Evolutionary conservation across 768 basidiomycete species (phyloP), one percentile per base, ranked within the genome.

Genomic region (Porpolomopsis calyptriformis): DNA sequence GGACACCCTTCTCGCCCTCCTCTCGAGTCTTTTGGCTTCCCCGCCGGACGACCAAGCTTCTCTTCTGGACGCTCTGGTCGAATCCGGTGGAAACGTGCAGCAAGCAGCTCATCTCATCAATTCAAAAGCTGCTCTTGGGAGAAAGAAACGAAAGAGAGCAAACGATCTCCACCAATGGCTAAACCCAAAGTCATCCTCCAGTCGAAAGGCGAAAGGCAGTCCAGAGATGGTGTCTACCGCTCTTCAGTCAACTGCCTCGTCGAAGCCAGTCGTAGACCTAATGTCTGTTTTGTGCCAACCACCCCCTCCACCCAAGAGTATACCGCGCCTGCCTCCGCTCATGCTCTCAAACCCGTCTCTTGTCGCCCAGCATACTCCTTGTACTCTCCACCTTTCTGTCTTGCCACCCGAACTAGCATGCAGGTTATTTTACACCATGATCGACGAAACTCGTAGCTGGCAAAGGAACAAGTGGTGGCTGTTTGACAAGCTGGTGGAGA

Each of bases 391-490:
- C 58, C 61, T 66, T 14, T 76, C 79, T 10, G 57, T 84, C 18
- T 72, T 90, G 8, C 84, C 88, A 6, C 72, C 77, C 2, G 80
- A 86, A 39, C 73, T 90, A 14, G 87, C 88, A 0, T 86, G 76
- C 57, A 69, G 68, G 41, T 66, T 90, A 18, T 90, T 85, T 60
- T 80, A 88, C 51, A 70, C 69, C 0, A 81, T 90, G 83, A 49
- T 82, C 11, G 70, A 78, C 40, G 64, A 70, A 12, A 78, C 85
- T 16, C 67, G 62, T 33, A 54, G 61, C 6, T 90, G 86, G 87
- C 64, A 73, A 50, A 67, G 77, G 41, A 86, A 84, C 50, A 84
- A 79, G 53, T 90, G 87, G 88, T 89, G 81, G 80, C 69, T 90
- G 16, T 82, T 85, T 60, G 85, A 90, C 55, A 70, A 79, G 18